Evolutionary conservation across 345 rosid species (phyloP).

Genomic region (Hibiscus tridactylites): DNA sequence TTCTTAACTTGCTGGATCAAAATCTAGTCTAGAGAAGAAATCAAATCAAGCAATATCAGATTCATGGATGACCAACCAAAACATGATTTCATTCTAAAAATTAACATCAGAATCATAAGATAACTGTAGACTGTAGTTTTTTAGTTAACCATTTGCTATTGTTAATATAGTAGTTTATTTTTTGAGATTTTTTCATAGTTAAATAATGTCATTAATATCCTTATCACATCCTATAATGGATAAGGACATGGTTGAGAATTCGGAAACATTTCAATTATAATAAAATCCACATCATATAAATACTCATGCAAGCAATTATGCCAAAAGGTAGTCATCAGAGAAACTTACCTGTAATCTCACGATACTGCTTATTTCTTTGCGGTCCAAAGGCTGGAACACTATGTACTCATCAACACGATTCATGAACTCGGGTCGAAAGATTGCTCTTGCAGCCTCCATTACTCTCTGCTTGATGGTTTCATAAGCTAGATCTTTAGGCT

Average conservation of each 20-base stretch:
- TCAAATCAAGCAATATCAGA: too few species aligned
- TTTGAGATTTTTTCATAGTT: not conserved
- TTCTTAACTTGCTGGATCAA: too few species aligned
- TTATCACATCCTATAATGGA: not conserved
- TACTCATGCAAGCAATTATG: not conserved
- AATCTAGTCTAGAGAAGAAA: too few species aligned
- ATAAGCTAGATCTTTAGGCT: constrained; percentile 51
- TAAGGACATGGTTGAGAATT: not conserved
- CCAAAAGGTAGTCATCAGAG: not conserved
- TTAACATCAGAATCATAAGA: too few species aligned
- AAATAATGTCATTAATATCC: not conserved
- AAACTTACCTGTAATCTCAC: constrained; percentile 78
- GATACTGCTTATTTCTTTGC: constrained; percentile 66
- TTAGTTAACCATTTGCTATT: not conserved
- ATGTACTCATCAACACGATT: constrained; percentile 97
- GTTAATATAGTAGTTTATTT: not conserved
- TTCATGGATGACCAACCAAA: too few species aligned
- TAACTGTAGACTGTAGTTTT: not conserved
- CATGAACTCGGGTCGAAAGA: constrained; percentile 97
- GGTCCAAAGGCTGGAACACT: constrained; percentile 94
- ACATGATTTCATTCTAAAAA: too few species aligned
- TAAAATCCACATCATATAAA: not conserved
- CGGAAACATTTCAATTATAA: not conserved
- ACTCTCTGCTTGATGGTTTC: constrained; percentile 77
- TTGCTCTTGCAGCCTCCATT: constrained; percentile 92